phyloP scores from a whole-genome alignment of 352 stramenopile species.

The Phytophthora fragariaefolia region DNA sequence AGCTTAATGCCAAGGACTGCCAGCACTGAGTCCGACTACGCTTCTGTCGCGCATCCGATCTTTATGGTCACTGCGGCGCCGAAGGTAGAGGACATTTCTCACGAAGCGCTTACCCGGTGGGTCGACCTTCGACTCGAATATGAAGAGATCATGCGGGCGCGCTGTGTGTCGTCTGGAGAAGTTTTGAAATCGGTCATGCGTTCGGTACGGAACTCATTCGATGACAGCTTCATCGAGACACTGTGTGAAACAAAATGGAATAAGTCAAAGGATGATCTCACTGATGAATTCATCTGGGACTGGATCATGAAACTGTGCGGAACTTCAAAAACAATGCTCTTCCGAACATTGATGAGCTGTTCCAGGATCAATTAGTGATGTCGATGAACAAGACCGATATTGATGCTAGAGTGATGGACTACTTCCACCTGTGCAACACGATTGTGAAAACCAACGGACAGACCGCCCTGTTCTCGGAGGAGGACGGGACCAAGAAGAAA shows the following conservation, averaged over 20 bases:
- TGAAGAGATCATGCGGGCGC: slow-evolving; percentile 25
- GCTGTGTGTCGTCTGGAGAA: slow-evolving; percentile 20
- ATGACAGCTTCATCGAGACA: too few relatives aligned
- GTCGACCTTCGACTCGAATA: slow-evolving; percentile 21
- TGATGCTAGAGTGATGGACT: slow-evolving; percentile 17
- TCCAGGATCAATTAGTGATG: slow-evolving; percentile 12
- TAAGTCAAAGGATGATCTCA: slow-evolving; percentile 13
- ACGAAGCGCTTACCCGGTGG: slow-evolving; percentile 27
- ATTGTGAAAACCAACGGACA: slow-evolving; percentile 19
- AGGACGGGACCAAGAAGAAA: slow-evolving; percentile 16
- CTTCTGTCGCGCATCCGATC: slow-evolving; percentile 10
- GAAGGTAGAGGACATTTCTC: slow-evolving; percentile 19
- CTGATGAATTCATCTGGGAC: slow-evolving; percentile 15
- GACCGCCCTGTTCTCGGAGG: slow-evolving; percentile 7
- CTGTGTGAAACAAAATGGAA: slow-evolving; percentile 21
- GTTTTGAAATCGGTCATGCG: slow-evolving; percentile 14
- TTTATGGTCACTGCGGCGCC: slow-evolving; percentile 7
- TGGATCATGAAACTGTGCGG: slow-evolving; percentile 13
- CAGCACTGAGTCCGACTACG: background rate
- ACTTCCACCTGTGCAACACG: slow-evolving; percentile 21
- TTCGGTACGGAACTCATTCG: slow-evolving; percentile 14
- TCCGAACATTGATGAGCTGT: slow-evolving; percentile 15
- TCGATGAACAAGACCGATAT: slow-evolving; percentile 10
- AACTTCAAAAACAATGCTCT: slow-evolving; percentile 15
- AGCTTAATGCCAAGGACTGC: background rate